A percentile compares a stretch with the other conserved stretches of the same genome.
Conservation (phyloP, 257 asterid species). For the Solanum etuberosum region DNA sequence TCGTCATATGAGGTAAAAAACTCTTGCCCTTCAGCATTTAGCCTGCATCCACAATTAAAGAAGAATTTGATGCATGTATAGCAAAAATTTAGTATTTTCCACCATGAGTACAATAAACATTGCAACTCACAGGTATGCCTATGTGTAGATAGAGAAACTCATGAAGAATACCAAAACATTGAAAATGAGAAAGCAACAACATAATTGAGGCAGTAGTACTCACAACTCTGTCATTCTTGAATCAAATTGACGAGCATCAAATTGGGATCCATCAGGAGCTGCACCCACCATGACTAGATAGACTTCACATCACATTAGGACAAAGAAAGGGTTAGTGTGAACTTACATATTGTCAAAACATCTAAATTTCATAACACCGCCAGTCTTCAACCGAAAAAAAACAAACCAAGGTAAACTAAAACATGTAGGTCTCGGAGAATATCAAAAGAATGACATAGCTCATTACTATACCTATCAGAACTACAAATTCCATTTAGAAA, state of each 20-base stretch:
- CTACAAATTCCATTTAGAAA: neutral
- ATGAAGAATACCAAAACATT: neutral
- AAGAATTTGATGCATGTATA: neutral
- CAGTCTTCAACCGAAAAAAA: neutral
- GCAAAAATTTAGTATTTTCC: neutral
- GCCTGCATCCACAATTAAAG: neutral
- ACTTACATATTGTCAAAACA: neutral
- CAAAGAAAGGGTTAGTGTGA: neutral
- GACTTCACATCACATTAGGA: neutral
- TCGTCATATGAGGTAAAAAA: slow-evolving; percentile 1
- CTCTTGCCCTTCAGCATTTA: slow-evolving; percentile 1
- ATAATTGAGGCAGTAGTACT: neutral
- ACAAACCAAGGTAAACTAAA: neutral
- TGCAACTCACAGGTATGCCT: neutral
- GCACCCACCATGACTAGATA: neutral
- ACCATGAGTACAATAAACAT: neutral
- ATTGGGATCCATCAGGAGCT: slow-evolving; percentile 1
- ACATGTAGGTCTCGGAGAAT: neutral
- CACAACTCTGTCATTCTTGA: slow-evolving; percentile 1
- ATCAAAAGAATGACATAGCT: neutral
- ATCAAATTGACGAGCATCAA: neutral
- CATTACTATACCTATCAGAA: neutral
- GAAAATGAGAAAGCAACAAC: neutral
- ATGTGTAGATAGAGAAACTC: neutral
- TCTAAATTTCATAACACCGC: neutral